Base-by-base conservation (phyloP, 768 basidiomycete genomes). In the Mycena leptocephala region DNA sequence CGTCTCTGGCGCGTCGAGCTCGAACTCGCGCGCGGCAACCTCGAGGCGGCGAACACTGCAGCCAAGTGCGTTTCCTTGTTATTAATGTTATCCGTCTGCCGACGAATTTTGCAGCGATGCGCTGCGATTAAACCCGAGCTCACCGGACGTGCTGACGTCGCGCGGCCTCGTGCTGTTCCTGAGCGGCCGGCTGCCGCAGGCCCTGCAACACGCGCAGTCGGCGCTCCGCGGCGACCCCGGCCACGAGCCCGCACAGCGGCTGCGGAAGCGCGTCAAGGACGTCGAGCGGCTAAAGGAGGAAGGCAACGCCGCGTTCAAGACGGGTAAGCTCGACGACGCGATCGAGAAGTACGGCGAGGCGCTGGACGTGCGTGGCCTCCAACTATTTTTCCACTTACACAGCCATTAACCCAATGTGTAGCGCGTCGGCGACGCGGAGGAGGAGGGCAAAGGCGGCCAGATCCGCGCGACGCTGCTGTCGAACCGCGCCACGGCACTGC, bases 281-380 rank as follows among this genome's bases (percentile, higher is more conserved):
- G 92, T 97, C 22, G 96, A 97, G 75, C 87, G 92, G 72, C 82
- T 94, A 53, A 97, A 97, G 80, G 96, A 97, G 76, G 96, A 96
- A 76, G 96, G 96, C 0, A 97, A 97, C 77, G 80, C 83, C 1
- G 89, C 91, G 1, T 97, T 97, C 85, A 96, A 96, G 84, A 70
- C 80, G 0, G 89, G 90, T 3, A 87, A 87, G 71, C 84, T 92
- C 39, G 79, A 88, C 33, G 93, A 94, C 26, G 96, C 96, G 0
- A 83, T 93, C 10, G 87, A 88, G 0, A 93, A 90, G 79, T 97
- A 97, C 80, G 87, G 87, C 5, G 93, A 94, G 74, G 92, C 94
- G 5, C 84, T 97, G 20, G 93, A 94, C 72, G 93, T 94, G 65
- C 48, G 89, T 80, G 13, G 33, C 24, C 8, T 32, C 46, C 8